These are phyloP conservation scores for Boletus coccyginus DNA, from an alignment of 768 basidiomycete genomes.

Conservation along the genomic window DNA sequence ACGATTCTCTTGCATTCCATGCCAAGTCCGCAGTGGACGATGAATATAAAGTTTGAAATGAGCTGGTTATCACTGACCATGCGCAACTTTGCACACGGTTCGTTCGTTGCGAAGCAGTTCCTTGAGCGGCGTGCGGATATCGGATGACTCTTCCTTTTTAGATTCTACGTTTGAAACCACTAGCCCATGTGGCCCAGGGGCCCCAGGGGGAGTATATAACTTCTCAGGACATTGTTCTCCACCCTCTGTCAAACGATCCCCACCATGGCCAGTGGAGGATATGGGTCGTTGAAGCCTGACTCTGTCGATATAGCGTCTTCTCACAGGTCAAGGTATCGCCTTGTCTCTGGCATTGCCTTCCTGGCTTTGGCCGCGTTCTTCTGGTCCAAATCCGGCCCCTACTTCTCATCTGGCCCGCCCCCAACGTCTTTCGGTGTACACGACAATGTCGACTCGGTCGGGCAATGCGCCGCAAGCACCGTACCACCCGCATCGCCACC, in stretches of 20 bases:
- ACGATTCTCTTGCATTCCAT: too few relatives aligned
- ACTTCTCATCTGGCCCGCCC: constrained; percentile 1
- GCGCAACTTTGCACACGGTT: too few relatives aligned
- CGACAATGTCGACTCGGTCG: constrained; percentile 13
- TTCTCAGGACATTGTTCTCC: neutral
- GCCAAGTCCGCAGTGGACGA: too few relatives aligned
- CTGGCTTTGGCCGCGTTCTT: constrained; percentile 11
- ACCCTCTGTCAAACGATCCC: neutral
- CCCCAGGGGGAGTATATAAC: neutral
- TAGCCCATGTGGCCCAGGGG: neutral
- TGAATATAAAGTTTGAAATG: too few relatives aligned
- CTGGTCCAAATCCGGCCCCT: constrained; percentile 3
- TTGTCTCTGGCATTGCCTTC: constrained; percentile 13
- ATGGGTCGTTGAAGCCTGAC: constrained; percentile 15
- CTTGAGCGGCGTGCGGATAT: neutral
- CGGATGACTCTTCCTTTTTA: neutral
- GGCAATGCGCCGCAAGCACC: constrained; percentile 34
- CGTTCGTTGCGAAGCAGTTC: too few relatives aligned
- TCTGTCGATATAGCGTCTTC: neutral
- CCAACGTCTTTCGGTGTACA: neutral
- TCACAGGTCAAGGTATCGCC: constrained; percentile 8
- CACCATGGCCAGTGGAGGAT: constrained; percentile 20
- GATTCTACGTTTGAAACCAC: neutral
- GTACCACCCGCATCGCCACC: constrained; percentile 39
- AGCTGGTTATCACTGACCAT: too few relatives aligned